Evolutionary conservation across 306 rosid genomes (phyloP).

Genomic region (apple (Malus domestica)): DNA sequence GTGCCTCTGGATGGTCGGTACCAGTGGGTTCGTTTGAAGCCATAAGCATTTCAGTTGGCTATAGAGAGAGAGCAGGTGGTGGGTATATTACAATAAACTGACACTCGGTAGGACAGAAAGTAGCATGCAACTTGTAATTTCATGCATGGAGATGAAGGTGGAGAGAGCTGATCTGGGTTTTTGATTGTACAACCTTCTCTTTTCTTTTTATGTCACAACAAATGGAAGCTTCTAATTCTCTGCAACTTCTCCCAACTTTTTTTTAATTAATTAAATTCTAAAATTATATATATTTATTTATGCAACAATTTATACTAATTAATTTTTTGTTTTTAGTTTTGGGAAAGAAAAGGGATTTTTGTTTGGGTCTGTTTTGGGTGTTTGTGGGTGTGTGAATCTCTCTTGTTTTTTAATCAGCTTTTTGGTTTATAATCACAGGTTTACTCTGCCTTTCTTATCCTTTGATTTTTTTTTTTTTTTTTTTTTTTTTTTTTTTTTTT

Average conservation of each 20-base stretch:
- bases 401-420: background rate
- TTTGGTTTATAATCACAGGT: background rate
- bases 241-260: background rate
- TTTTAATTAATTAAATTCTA: background rate
- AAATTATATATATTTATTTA: background rate
- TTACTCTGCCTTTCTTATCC: background rate
- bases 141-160: background rate
- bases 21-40: conserved; percentile 79
- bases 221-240: conserved; percentile 7
- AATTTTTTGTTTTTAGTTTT: background rate
- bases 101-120: conserved; percentile 35
- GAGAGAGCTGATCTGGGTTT: background rate
- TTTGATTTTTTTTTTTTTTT: background rate
- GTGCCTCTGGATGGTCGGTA: conserved; percentile 84
- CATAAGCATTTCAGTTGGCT: conserved; percentile 12
- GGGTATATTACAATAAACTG: conserved; percentile 21
- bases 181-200: conserved; percentile 6
- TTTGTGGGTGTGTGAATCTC: background rate
- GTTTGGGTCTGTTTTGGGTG: conserved; percentile 39
- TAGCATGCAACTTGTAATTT: conserved; percentile 21
- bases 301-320: background rate
- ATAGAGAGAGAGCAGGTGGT: background rate
- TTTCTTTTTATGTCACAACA: background rate
- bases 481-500: background rate
- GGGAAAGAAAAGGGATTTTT: conserved; percentile 33